Base-by-base conservation (phyloP, 1,284 basidiomycete species). In the Apiotrichum sp. region DNA sequence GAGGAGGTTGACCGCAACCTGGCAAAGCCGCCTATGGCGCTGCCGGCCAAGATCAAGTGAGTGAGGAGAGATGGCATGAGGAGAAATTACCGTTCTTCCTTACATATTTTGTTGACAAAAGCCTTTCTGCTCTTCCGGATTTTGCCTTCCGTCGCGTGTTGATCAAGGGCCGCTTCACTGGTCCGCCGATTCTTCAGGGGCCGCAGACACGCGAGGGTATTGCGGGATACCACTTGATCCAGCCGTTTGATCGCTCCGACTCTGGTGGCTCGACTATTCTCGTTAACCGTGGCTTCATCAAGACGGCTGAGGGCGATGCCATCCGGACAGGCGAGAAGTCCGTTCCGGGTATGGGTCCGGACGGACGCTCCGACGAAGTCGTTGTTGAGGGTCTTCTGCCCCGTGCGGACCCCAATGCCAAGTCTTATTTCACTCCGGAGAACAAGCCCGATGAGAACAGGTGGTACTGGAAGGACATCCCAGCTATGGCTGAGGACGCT, bases 1-100 rank as follows among this genome's bases (percentile, higher is more conserved):
- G 90, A 97, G 63, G 91, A 98, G 69, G 80, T 98, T 44, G 89
- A 97, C 70, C 85, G 89, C 73, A 97, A 98, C 77, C 78, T 98
- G 33, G 82, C 86, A 59, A 81, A 87, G 34, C 83, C 84, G 38
- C 88, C 96, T 0, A 82, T 98, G 57, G 71, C 79, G 31, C 78
- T 99, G 31, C 95, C 95, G 1, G 81, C 80, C 43, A 84, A 84
- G 73, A 86, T 98, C 78, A 95, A 98, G 93, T 96, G 75, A 67
- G 86, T 71, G 35, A 6, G 31, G 2, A 39, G 29, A 22, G 22
- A 22, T 22, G 22, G 22, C 22, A 22, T 22, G 22, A 22, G 22
- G 22, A 22, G 22, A 22, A 22, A 22, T 39, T n/a, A 41, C 52
- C 42, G 39, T 14, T 31, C 41, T 46, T 32, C 16, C 31, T 32